These are phyloP conservation scores for Trichoderma sp. DNA, from an alignment of 2,329 filamentous ascomycete genomes.

Conservation along the genomic window DNA sequence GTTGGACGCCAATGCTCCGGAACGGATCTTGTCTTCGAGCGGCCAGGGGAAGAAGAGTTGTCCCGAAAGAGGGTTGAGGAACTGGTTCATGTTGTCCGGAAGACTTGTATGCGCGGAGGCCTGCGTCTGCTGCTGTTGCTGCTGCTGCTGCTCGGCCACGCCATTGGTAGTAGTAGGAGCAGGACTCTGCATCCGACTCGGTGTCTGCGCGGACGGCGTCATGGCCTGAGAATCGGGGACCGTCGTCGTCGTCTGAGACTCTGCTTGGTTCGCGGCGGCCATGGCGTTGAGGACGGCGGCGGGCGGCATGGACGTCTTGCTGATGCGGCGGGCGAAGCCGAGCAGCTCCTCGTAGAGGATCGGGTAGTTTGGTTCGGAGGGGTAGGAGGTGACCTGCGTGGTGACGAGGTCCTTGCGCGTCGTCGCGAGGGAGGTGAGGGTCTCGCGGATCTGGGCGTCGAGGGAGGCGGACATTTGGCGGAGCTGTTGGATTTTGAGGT, in stretches of 20 bases:
- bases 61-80: slow-evolving; percentile 59
- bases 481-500: slow-evolving; percentile 68
- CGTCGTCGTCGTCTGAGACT: slow-evolving; percentile 40
- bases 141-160: slow-evolving; percentile 39
- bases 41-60: slow-evolving; percentile 78
- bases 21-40: slow-evolving; percentile 66
- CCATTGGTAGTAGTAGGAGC: slow-evolving; percentile 41
- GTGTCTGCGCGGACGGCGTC: slow-evolving; percentile 41
- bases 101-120: slow-evolving; percentile 46
- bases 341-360: slow-evolving; percentile 75
- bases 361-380: slow-evolving; percentile 53
- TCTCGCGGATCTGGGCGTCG: slow-evolving; percentile 72
- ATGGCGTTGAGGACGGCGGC: slow-evolving; percentile 52
- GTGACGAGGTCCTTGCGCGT: slow-evolving; percentile 73
- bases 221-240: slow-evolving; percentile 39
- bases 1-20: slow-evolving; percentile 66
- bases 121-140: slow-evolving; percentile 39
- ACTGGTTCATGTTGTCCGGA: slow-evolving; percentile 52
- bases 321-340: slow-evolving; percentile 76
- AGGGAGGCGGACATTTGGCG: slow-evolving; percentile 65
- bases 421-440: slow-evolving; percentile 67
- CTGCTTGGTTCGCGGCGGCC: slow-evolving; percentile 36
- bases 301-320: slow-evolving; percentile 75
- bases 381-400: slow-evolving; percentile 60
- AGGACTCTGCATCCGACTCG: slow-evolving; percentile 42